Base-by-base conservation (phyloP, 192 early-diverging fungal species). In the Podila clonocystis region DNA sequence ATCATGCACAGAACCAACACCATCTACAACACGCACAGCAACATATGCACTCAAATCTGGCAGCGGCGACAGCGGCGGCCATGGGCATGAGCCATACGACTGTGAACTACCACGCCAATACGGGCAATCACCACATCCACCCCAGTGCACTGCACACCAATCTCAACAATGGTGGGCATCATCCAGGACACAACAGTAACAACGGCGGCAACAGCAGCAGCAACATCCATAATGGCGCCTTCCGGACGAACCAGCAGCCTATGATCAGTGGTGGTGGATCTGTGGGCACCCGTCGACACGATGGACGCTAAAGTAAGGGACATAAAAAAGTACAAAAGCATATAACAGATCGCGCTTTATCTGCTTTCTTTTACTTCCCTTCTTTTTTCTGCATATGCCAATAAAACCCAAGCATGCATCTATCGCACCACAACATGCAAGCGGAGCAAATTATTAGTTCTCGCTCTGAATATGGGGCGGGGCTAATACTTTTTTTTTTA, bases 251-350 rank as follows among this genome's bases (percentile, higher is more conserved):
- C 24, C 52, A 55, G 4, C 68, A 62, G 38, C 59, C 58, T 17
- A 73, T 66, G 72, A 41, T 73, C 26, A 50, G 63, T 34, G 30
- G 66, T 33, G 33, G 31, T 26, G 64, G 64, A 60, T 26, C 52
- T 24, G 52, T 26, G 24, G 38, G 72, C 31, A 49, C 45, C 15
- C 73, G 73, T 28, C 30, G 8, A 28, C 60, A 29, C 30, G 29
- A 62, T 34, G 28, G 31, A 0, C 28, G 28, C 8, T 62, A 15
- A 20, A 58, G 24, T 3, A 11, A 22, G 6, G n/a, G n/a, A n/a
- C n/a, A n/a, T n/a, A 58, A 28, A 26, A 4, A 28, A 58, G 28
- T 28, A 29, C 5, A 28, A 24, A 58, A 12, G 5, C 24, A 58
- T 28, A 11, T 9, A 0, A 9, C 57, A 26, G 4, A 3, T 45